phyloP scores from a whole-genome alignment of 2,329 filamentous ascomycete genomes.

The Pseudodiploospora longispora region DNA sequence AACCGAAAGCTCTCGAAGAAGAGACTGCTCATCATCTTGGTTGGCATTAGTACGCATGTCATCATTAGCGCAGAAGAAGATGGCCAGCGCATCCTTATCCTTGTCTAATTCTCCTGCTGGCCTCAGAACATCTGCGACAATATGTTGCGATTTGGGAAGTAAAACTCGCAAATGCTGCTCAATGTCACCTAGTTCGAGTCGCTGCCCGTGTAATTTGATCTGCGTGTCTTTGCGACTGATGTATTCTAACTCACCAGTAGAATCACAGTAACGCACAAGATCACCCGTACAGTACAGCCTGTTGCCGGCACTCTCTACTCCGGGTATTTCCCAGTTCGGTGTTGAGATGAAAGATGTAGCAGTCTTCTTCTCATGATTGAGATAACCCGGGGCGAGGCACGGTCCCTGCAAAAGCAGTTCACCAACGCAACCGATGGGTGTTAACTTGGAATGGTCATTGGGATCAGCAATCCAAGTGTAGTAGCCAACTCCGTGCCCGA shows the following conservation, averaged over 20 bases:
- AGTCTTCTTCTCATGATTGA: slow-evolving; percentile 19
- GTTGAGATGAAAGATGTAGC: slow-evolving; percentile 40
- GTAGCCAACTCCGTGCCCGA: background rate
- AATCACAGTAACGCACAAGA: slow-evolving; percentile 17
- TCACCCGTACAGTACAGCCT: slow-evolving; percentile 14
- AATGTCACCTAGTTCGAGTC: slow-evolving; percentile 32
- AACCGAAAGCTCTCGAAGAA: background rate
- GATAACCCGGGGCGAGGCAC: slow-evolving; percentile 45
- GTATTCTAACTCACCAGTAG: slow-evolving; percentile 19
- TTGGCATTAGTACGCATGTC: background rate
- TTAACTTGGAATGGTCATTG: slow-evolving; percentile 26
- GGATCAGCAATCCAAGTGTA: slow-evolving; percentile 33
- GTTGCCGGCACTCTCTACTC: background rate
- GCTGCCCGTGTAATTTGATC: slow-evolving; percentile 46
- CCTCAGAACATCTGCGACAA: background rate
- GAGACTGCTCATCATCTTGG: background rate
- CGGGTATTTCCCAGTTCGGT: slow-evolving; percentile 32
- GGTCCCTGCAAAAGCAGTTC: slow-evolving; percentile 41
- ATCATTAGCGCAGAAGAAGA: background rate
- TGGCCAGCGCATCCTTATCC: background rate
- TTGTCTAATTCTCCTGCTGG: background rate
- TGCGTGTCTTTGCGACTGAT: slow-evolving; percentile 34
- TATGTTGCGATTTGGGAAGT: background rate
- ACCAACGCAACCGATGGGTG: slow-evolving; percentile 32
- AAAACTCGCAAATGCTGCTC: background rate